Evolutionary conservation across 164 flowering plant genomes (phyloP), one percentile per base, ranked within the genome.

Genomic region (Aristolochia contorta): DNA sequence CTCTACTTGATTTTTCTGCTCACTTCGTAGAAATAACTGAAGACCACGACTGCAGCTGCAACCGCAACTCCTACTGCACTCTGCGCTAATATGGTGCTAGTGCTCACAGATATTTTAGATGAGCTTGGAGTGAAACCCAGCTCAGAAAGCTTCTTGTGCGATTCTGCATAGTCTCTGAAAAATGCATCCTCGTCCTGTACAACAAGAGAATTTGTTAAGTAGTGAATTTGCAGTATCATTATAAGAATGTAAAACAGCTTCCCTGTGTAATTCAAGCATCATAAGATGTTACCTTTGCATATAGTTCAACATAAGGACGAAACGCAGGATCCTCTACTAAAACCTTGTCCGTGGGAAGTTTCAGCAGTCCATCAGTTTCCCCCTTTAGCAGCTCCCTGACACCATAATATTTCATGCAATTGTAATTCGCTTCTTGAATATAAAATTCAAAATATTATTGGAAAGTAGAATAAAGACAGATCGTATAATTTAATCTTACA

Each of bases 121-220:
- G 74, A 57, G 18, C 62, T 47, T 47, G 83, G 81, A 59, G 67
- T 65, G 66, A 86, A 89, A 37, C 65, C 65, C n/a, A 92, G 80
- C 69, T 89, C 98, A 8, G 98, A 89, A 19, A 93, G 87, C 57
- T 84, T 87, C 82, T 87, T 86, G 79, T 89, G 97, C 20, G 97
- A 82, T 52, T 49, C 80, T 2, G 96, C 96, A 71, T 87, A 93
- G 73, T 89, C 97, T 63, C 57, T 57, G 69, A 93, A 93, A 78
- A 89, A 93, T 24, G 78, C 78, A 53, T 90, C 96, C 97, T 96
- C 50, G 55, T 54, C 59, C 52, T 63, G 50, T n/a, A 18, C 22
- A 60, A 30, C 54, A 16, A 37, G 12, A 37, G 12, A 4, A 37
- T 37, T 6, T 37, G 10, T 37, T 37, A 3, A 37, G 43, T 7